Base-by-base conservation (phyloP, 805 yeast genomes). In the Candida corydali region DNA sequence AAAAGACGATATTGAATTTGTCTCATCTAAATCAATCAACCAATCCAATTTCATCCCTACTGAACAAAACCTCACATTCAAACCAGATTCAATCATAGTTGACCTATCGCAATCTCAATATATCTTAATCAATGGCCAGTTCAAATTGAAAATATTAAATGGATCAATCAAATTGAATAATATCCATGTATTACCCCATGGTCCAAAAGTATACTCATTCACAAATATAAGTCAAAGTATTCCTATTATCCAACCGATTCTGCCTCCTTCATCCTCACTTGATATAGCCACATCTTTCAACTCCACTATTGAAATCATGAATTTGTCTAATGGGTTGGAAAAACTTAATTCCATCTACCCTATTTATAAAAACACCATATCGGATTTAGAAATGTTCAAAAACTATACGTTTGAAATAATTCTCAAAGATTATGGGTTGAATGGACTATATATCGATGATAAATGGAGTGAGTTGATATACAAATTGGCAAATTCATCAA, bases 151-250 rank as follows among this genome's bases (percentile, higher is more conserved):
- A 3, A 55, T 78, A 0, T 69, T 65, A 41, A 51, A 71, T 35
- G 84, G 84, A 12, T 69, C 73, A 0, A 49, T 74, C 0, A 42
- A 54, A 3, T 41, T 77, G 1, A 77, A 78, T 43, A 62, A 69
- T 10, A 37, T 44, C 3, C 63, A 61, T 44, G 45, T 46, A 20
- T 23, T 50, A 3, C 43, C 39, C 32, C 49, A 45, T 37, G 47
- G 63, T 56, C 14, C 43, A 43, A 20, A 42, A 40, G 5, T 45
- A 38, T 14, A 47, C 37, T 26, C 63, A 8, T 40, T 58, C 54
- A 50, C 64, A 38, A 45, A 73, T 56, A 32, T 46, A 20, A 64
- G 41, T 41, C 73, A 42, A 52, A 68, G 54, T 11, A 44, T 45
- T 36, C 82, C 82, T 0, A 45, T 70, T 11, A 57, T 78, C 0